A percentile compares a stretch with the other conserved stretches of the same genome.
Conservation (phyloP, 2,329 filamentous ascomycete genomes). For the Fusarium nurragi region DNA sequence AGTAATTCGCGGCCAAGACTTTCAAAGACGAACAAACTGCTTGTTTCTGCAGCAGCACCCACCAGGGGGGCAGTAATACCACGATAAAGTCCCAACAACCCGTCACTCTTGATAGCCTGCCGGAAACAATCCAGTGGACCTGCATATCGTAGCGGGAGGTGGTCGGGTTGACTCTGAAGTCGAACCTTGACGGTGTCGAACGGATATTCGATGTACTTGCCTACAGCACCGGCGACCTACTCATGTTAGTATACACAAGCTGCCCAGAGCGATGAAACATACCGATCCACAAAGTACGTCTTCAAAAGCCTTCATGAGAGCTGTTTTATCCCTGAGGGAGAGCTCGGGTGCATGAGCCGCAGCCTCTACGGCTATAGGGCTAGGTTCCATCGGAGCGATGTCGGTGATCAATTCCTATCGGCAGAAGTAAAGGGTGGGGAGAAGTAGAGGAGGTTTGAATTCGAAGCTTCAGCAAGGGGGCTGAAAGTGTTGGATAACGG, state of each 20-base stretch:
- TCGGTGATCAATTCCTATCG: not conserved
- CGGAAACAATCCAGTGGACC: conserved; percentile 94
- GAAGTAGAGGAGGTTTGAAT: not conserved
- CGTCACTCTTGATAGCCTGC: conserved; percentile 82
- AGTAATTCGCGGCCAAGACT: conserved; percentile 74
- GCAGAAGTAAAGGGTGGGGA: not conserved
- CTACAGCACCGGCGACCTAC: conserved; percentile 82
- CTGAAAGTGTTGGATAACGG: not conserved
- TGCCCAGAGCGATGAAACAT: conserved; percentile 48
- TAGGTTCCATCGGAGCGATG: conserved; percentile 45
- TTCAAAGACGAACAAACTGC: conserved; percentile 93
- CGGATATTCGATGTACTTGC: conserved; percentile 97
- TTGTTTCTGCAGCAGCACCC: conserved; percentile 91
- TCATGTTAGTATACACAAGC: not conserved
- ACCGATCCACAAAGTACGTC: conserved; percentile 91
- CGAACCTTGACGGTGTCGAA: conserved; percentile 99
- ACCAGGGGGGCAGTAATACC: conserved; percentile 91
- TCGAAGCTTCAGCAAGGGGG: not conserved
- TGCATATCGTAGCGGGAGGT: conserved; percentile 80
- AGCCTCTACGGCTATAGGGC: conserved; percentile 44
- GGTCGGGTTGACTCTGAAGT: conserved; percentile 92
- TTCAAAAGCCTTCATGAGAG: conserved; percentile 75
- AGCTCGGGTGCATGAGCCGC: conserved; percentile 41
- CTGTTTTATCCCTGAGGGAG: conserved; percentile 51
- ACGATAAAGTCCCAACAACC: conserved; percentile 84